Percentiles rank a stretch among this genome's conserved stretches.
Evolutionary conservation across 1,284 basidiomycete species (phyloP).

Genomic region (Somion occarium): DNA sequence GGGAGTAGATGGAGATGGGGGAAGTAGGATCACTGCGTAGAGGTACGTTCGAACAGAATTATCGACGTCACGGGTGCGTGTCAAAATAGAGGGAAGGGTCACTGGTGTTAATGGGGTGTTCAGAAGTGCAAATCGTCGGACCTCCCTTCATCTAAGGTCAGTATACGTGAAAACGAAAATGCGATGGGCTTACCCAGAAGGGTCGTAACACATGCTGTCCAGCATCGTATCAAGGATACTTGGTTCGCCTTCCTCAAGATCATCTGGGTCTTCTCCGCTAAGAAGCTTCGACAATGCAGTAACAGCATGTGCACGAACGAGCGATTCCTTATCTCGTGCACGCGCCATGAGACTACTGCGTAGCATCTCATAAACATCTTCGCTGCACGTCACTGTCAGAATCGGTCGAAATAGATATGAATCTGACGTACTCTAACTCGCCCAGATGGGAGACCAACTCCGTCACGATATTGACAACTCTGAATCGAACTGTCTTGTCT

Average conservation of each 20-base stretch:
- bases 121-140: conserved; percentile 82
- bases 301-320: conserved; percentile 79
- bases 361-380: conserved; percentile 72
- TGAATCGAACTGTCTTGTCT: conserved; percentile 81
- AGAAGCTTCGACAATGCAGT: conserved; percentile 81
- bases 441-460: conserved; percentile 76
- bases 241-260: conserved; percentile 57
- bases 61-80: conserved; percentile 82
- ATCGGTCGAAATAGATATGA: neutral
- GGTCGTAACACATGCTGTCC: conserved; percentile 70
- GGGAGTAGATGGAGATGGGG: conserved; percentile 7
- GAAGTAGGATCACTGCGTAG: conserved; percentile 57
- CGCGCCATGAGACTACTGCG: conserved; percentile 67
- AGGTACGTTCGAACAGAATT: conserved; percentile 76
- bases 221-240: conserved; percentile 64
- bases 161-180: too few species aligned
- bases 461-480: conserved; percentile 69
- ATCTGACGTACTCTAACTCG: conserved; percentile 71
- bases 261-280: conserved; percentile 65
- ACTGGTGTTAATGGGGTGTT: conserved; percentile 62
- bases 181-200: conserved; percentile 58
- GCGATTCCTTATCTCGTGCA: conserved; percentile 77
- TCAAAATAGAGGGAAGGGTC: conserved; percentile 66
- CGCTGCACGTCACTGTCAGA: conserved; percentile 46
- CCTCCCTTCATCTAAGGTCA: conserved; percentile 61